These are phyloP conservation scores for Ilex paraguariensis DNA, from an alignment of 305 asterid species.

Conservation along the genomic window DNA sequence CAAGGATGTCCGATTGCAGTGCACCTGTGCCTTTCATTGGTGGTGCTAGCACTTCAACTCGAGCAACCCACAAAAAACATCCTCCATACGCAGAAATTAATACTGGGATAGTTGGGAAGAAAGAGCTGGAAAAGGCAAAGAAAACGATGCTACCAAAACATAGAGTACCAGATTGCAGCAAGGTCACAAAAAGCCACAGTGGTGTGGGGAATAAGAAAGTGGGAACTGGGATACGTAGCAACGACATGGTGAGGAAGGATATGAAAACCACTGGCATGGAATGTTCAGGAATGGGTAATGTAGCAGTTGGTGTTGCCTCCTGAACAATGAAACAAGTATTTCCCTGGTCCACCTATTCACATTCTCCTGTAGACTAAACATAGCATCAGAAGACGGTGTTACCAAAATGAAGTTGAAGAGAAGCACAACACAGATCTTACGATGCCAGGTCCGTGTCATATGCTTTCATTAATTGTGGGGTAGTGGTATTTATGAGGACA, in stretches of 20 bases:
- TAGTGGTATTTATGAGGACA: no score
- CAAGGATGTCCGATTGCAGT: constrained; percentile 35
- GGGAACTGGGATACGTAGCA: constrained; percentile 12
- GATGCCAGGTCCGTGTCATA: no score
- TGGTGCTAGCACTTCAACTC: constrained; percentile 35
- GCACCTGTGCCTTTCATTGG: constrained; percentile 40
- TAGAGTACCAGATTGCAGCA: constrained; percentile 18
- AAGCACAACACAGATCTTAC: no score
- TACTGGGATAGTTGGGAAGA: constrained; percentile 16
- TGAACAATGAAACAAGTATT: constrained; percentile 8
- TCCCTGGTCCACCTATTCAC: neutral
- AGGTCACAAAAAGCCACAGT: constrained; percentile 19
- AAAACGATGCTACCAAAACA: constrained; percentile 10
- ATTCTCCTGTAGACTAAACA: neutral
- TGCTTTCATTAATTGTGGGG: no score
- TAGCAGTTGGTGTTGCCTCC: constrained; percentile 33
- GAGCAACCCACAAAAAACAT: constrained; percentile 17
- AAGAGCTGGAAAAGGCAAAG: constrained; percentile 23
- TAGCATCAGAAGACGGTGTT: no score
- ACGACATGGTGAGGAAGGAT: constrained; percentile 15
- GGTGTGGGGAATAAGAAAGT: constrained; percentile 26
- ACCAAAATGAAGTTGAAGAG: no score
- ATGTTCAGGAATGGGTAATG: constrained; percentile 21
- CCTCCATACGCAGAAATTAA: constrained; percentile 10
- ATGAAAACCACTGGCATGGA: constrained; percentile 13